These are phyloP conservation scores for Suillus subluteus DNA, from an alignment of 768 basidiomycete species.

Conservation along the genomic window DNA sequence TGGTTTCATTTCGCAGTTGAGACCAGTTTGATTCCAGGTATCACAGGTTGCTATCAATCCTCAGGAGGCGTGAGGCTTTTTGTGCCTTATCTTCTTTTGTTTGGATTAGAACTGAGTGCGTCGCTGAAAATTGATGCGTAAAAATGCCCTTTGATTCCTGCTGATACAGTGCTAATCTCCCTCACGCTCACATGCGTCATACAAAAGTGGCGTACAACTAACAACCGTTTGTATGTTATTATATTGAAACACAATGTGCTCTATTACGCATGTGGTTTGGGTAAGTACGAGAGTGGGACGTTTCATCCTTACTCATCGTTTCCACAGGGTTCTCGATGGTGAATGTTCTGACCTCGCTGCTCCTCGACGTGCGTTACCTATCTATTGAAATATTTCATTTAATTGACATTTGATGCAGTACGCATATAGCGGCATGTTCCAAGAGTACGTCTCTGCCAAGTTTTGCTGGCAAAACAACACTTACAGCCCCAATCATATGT, in stretches of 20 bases:
- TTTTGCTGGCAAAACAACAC: background rate
- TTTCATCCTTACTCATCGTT: background rate
- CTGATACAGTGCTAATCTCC: constrained; percentile 8
- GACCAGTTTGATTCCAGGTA: constrained; percentile 7
- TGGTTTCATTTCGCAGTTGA: background rate
- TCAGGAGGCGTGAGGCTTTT: background rate
- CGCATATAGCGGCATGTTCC: constrained; percentile 14
- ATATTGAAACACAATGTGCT: constrained; percentile 13
- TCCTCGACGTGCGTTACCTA: constrained; percentile 7
- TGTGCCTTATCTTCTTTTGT: constrained; percentile 9
- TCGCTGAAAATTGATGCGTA: background rate
- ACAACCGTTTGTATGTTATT: background rate
- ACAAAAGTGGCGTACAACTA: background rate
- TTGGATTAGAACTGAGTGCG: constrained; percentile 13
- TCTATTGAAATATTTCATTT: background rate
- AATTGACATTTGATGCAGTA: background rate
- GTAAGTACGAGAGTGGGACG: background rate
- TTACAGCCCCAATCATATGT: background rate
- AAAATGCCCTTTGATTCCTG: background rate
- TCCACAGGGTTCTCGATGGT: constrained; percentile 4
- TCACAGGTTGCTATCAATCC: constrained; percentile 9
- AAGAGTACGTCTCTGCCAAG: constrained; percentile 7
- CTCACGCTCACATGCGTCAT: constrained; percentile 11
- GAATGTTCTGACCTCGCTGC: constrained; percentile 10
- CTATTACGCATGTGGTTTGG: constrained; percentile 13